Evolutionary conservation across 257 asterid genomes (phyloP), one percentile per base, ranked within the genome.

Genomic region (Asclepias syriaca): DNA sequence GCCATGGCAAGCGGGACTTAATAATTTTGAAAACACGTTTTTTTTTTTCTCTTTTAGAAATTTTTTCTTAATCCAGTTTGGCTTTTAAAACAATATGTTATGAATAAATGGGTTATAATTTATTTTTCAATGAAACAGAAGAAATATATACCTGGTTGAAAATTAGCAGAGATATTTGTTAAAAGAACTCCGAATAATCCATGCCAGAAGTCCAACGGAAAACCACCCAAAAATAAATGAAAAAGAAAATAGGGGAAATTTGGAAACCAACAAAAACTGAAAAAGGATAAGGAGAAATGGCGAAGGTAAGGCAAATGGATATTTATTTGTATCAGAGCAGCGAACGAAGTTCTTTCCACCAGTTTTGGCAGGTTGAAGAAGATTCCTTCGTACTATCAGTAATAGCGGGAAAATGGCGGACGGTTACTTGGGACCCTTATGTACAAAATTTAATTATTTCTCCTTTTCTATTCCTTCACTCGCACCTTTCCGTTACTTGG

Each of bases 351-450:
- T 5, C 2, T 21, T 56, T 56, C 32, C 34, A 3, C 0, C 16
- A 21, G 34, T 29, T 37, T 54, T 12, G 21, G 57, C 21, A 11
- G 27, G 46, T 29, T 50, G 63, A 68, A 18, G 60, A 68, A 51
- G 72, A 50, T 58, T 55, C 46, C 50, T 48, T 40, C 76, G 8
- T 19, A 37, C 58, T 54, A 59, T 72, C 48, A 65, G 65, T 37
- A 71, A 53, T 68, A 65, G 74, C 75, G 84, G 75, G 83, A 83
- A 70, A 70, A 90, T 92, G 98, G 94, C 92, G 87, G 90, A 78
- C 83, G 71, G 85, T 82, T 81, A 78, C 75, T 87, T 88, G 82
- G 92, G 96, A 69, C 87, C 95, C 89, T 77, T 81, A 72, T 73
- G 74, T 74, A 74, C 77, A 63, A 69, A 66, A 58, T 40, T 45